These are phyloP conservation scores for Teunomyces cretensis DNA, from an alignment of 805 yeast species.

Conservation along the genomic window DNA sequence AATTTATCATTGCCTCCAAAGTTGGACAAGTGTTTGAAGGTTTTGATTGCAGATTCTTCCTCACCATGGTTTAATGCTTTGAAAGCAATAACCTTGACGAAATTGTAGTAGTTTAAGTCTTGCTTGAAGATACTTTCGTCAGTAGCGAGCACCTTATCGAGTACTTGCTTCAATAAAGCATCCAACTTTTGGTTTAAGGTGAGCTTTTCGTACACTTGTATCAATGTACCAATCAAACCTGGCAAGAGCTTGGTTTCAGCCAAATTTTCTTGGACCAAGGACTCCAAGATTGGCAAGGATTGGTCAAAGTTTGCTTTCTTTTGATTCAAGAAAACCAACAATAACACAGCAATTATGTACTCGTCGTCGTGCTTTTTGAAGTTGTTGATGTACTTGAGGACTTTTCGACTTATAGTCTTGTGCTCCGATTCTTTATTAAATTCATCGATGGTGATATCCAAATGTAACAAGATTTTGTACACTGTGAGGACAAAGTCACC, in stretches of 20 bases:
- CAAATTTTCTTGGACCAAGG: not conserved
- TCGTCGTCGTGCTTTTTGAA: conserved; percentile 11
- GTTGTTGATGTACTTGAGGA: conserved; percentile 9
- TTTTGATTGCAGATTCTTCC: conserved; percentile 11
- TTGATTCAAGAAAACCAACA: conserved; percentile 27
- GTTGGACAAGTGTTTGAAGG: conserved; percentile 18
- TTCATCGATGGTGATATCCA: conserved; percentile 28
- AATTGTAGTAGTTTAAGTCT: conserved; percentile 21
- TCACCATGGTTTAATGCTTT: conserved; percentile 20
- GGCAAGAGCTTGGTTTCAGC: conserved; percentile 4
- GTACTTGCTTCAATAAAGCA: not conserved
- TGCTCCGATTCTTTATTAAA: conserved; percentile 15
- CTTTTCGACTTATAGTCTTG: conserved; percentile 19
- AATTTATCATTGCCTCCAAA: conserved; percentile 22
- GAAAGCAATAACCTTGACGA: conserved; percentile 31
- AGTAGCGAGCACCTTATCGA: not conserved
- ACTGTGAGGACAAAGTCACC: conserved; percentile 33
- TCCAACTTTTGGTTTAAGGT: no score
- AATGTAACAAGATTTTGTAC: conserved; percentile 28
- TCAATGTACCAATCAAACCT: conserved; percentile 13
- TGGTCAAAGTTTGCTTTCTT: conserved; percentile 25
- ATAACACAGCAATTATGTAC: conserved; percentile 25
- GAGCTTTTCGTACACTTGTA: conserved; percentile 2
- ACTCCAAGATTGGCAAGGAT: conserved; percentile 8
- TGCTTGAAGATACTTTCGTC: not conserved